These are phyloP conservation scores for Mycosarcoma maydis DNA, from an alignment of 1,284 basidiomycete species.

Conservation along the genomic window DNA sequence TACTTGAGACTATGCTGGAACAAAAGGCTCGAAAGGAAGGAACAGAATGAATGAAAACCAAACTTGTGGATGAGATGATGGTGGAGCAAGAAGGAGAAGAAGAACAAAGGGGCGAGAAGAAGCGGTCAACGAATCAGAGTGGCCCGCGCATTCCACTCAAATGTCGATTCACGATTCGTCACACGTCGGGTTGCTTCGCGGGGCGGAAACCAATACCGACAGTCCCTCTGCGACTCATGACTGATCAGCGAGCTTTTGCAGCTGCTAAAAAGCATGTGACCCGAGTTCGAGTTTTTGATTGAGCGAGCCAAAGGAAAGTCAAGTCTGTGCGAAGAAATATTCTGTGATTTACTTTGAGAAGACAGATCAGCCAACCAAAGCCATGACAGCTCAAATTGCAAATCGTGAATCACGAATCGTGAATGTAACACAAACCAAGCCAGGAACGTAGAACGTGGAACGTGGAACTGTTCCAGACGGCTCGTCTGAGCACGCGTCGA, in stretches of 20 bases:
- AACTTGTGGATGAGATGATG: background rate
- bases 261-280: too few relatives aligned
- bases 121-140: background rate
- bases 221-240: too few relatives aligned
- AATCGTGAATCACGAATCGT: too few relatives aligned
- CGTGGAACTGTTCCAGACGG: too few relatives aligned
- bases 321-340: constrained; percentile 21
- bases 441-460: too few relatives aligned
- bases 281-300: background rate
- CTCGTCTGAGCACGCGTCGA: too few relatives aligned
- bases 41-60: background rate
- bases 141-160: too few relatives aligned
- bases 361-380: constrained; percentile 25
- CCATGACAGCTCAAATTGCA: background rate
- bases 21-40: background rate
- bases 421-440: too few relatives aligned
- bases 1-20: background rate
- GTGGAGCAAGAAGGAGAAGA: background rate
- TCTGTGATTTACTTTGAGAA: background rate
- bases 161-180: too few relatives aligned
- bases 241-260: too few relatives aligned
- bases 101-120: background rate
- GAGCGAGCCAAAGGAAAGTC: background rate
- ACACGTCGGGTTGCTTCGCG: background rate
- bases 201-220: constrained; percentile 18